Conservation (phyloP, 495 filamentous ascomycete species). For the Wilcoxina mikolae region DNA sequence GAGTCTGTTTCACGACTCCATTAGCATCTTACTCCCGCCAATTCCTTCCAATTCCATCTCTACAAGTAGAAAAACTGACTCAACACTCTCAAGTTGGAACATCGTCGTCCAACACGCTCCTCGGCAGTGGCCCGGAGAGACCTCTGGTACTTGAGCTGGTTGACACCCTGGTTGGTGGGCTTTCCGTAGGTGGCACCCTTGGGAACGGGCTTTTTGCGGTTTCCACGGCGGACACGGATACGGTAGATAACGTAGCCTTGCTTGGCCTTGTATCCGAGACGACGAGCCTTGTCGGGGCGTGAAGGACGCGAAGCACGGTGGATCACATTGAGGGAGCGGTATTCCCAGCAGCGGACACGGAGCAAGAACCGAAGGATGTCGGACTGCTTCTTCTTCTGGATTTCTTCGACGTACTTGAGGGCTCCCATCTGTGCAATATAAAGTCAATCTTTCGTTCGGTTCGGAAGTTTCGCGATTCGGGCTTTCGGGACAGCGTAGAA, state of each 20-base stretch:
- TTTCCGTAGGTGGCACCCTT: slow-evolving; percentile 99
- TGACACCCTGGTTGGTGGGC: slow-evolving; percentile 99
- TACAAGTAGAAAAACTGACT: slow-evolving; percentile 30
- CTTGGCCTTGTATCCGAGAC: slow-evolving; percentile 99
- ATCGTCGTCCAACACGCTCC: slow-evolving; percentile 98
- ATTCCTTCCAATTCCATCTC: not conserved
- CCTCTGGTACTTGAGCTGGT: slow-evolving; percentile 99
- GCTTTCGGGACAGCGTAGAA: too few relatives aligned
- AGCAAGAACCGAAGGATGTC: slow-evolving; percentile 98
- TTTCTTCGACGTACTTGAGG: slow-evolving; percentile 98
- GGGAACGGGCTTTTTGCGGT: slow-evolving; percentile 75
- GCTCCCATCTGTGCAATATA: too few relatives aligned
- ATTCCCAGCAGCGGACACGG: slow-evolving; percentile 99
- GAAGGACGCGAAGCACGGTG: slow-evolving; percentile 97
- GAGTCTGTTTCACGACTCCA: slow-evolving; percentile 40
- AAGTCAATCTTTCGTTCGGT: too few relatives aligned
- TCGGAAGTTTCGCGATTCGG: too few relatives aligned
- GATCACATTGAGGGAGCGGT: slow-evolving; percentile 79
- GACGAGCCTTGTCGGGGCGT: slow-evolving; percentile 98
- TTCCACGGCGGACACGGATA: slow-evolving; percentile 90
- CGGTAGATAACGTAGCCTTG: slow-evolving; percentile 99
- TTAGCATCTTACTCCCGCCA: not conserved
- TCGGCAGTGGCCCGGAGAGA: slow-evolving; percentile 92
- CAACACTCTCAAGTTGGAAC: slow-evolving; percentile 94
- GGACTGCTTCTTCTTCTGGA: slow-evolving; percentile 99